Base-by-base conservation (phyloP, 208 protist genomes). In the Tritrichomonas musculus region DNA sequence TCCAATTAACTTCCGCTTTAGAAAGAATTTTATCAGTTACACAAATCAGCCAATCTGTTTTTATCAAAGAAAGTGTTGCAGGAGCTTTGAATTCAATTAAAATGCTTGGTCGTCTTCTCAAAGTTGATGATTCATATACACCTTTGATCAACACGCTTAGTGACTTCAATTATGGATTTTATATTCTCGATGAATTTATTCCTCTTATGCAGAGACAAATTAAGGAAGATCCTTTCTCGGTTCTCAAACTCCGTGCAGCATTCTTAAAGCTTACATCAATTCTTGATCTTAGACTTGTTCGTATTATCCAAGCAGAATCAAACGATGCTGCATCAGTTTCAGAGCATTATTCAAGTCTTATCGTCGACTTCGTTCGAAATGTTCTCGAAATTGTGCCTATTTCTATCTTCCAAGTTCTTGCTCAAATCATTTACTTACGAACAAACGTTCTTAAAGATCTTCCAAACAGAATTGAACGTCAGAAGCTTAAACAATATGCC, bases 121-220 rank as follows among this genome's bases (percentile, higher is more conserved):
- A 33, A n/a, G 49, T 92, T 22, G 53, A 66, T 66, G 82, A 92
- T 17, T 33, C 13, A 66, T 57, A 49, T 39, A 8, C 14, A 39
- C 53, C 53, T 69, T 69, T 66, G 33, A 92, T 99, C 11, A 94
- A 95, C 41, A 96, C 97, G 39, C 96, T 99, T 14, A 95, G 96
- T 25, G 98, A 99, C 95, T 94, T 99, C 33, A 98, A 97, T 0
- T 99, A 99, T 95, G 98, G 97, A 3, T 99, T 98, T 97, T 96
- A 98, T 77, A 95, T 97, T n/a, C 96, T 99, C 69, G 93, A 96
- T 27, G 94, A 96, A 17, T 98, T 98, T 92, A 97, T 98, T 27
- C 92, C 95, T 9, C 96, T 97, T 41, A 98, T 99, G 95, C 98
- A 99, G 94, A 94, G 92, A 14, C 96, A 95, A 92, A 98, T 99